Evolutionary conservation across 108 stramenopile genomes (phyloP).

Genomic region (Discostella stelligeroides): DNA sequence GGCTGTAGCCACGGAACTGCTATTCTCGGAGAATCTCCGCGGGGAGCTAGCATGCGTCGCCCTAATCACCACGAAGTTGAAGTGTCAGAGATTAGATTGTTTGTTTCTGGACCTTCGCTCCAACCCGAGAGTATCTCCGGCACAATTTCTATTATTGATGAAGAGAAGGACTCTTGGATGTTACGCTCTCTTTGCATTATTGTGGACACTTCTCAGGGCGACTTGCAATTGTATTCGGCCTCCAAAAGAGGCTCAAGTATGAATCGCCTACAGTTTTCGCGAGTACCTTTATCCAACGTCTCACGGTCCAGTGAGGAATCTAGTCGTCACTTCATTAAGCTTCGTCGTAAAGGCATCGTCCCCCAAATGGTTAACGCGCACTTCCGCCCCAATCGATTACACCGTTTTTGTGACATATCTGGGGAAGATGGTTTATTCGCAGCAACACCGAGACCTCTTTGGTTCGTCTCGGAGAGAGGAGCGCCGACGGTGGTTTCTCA

Average conservation of each 20-base stretch:
- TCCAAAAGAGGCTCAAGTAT: slow-evolving; percentile 17
- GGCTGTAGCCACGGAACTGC: slow-evolving; percentile 62
- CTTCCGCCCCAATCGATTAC: slow-evolving; percentile 68
- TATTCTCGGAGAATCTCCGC: slow-evolving; percentile 31
- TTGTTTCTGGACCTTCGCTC: slow-evolving; percentile 67
- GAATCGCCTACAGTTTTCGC: slow-evolving; percentile 41
- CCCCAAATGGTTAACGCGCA: slow-evolving; percentile 1
- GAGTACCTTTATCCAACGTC: slow-evolving; percentile 60
- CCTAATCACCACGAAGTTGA: slow-evolving; percentile 59
- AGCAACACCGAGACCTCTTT: slow-evolving; percentile 68
- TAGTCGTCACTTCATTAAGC: slow-evolving; percentile 66
- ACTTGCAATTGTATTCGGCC: slow-evolving; percentile 66
- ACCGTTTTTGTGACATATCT: slow-evolving; percentile 63
- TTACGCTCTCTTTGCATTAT: slow-evolving; percentile 65
- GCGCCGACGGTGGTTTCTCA: slow-evolving; percentile 64
- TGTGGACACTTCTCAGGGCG: slow-evolving; percentile 69
- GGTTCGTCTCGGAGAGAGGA: slow-evolving; percentile 82
- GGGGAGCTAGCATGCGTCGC: slow-evolving; percentile 20
- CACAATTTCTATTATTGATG: slow-evolving; percentile 6
- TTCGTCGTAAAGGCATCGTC: slow-evolving; percentile 71
- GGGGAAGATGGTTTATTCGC: slow-evolving; percentile 83
- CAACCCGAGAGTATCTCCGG: slow-evolving; percentile 7
- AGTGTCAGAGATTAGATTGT: slow-evolving; percentile 73
- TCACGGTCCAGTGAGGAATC: slow-evolving; percentile 73
- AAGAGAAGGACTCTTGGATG: slow-evolving; percentile 36